Base-by-base conservation (phyloP, 2,329 filamentous ascomycete species). In the Chrysoporthe deuterocubensis region DNA sequence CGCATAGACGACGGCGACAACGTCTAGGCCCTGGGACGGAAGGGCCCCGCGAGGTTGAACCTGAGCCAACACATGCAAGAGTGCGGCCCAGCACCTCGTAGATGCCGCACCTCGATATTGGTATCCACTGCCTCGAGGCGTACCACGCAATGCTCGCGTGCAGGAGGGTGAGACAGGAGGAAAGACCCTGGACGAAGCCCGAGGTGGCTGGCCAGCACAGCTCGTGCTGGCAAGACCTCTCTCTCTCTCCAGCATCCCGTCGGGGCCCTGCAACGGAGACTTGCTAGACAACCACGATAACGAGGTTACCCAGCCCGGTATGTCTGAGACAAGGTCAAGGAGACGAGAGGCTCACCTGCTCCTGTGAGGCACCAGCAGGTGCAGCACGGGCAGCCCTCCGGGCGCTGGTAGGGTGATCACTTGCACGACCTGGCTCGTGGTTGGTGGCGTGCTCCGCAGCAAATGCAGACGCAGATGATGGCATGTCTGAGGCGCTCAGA, bases 271-370 rank as follows among this genome's bases (percentile, higher is more conserved):
- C 42, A 26, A 21, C 52, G 59, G 54, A 69, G 43, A 62, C n/a
- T 63, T 44, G 50, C 26, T 34, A 3, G 16, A 32, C 16, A 16
- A 16, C 46, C 48, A 54, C 42, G 64, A 67, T 67, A 57, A 66
- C 54, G 26, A 57, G 46, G 54, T 60, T 62, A 50, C 64, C 56
- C 64, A 44, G 44, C 46, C 26, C 26, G 37, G 63, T 42, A 64
- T 69, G 67, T 69, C 67, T 69, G 48, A 69, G 67, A 67, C 67
- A 69, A 14, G 46, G 21, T 62, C 61, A 65, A 58, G 59, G 60
- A 69, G 64, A 60, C 4, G 60, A 40, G 61, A 69, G 67, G 52
- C 67, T 69, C 67, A 67, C 60, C 64, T 63, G 64, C 54, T 61
- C 54, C 64, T 40, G 54, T 54, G 54, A 69, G 50, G 67, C 67